Percentiles rank a stretch among this genome's conserved stretches.
These are phyloP conservation scores for Russula brevipes DNA, from an alignment of 768 basidiomycete genomes.

Conservation along the genomic window DNA sequence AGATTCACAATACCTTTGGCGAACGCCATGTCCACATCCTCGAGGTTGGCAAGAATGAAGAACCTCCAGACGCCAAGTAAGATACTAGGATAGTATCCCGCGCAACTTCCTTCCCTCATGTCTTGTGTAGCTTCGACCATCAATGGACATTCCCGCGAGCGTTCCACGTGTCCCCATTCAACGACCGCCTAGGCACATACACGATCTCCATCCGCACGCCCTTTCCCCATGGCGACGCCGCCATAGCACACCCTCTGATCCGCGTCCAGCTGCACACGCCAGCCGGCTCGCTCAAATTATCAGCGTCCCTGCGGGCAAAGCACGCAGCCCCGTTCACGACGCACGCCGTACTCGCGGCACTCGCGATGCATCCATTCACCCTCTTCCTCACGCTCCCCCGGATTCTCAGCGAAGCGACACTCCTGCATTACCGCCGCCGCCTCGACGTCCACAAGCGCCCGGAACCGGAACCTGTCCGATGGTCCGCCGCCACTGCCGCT, in stretches of 20 bases:
- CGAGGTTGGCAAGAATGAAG: conserved; percentile 42
- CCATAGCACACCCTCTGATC: conserved; percentile 28
- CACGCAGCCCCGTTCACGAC: conserved; percentile 12
- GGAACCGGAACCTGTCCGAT: neutral
- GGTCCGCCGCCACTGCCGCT: neutral
- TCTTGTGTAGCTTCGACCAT: conserved; percentile 44
- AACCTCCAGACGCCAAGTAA: conserved; percentile 30
- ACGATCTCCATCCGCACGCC: conserved; percentile 50
- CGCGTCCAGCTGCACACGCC: conserved; percentile 36
- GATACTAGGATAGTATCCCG: neutral
- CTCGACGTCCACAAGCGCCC: conserved; percentile 2
- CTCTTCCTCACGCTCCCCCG: conserved; percentile 35
- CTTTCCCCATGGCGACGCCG: conserved; percentile 28
- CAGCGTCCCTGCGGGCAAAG: conserved; percentile 39
- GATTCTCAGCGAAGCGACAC: neutral
- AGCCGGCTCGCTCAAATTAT: conserved; percentile 45
- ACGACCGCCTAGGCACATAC: conserved; percentile 64
- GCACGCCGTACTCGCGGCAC: conserved; percentile 34
- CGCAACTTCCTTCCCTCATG: neutral
- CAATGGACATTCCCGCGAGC: conserved; percentile 62
- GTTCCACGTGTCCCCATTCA: conserved; percentile 77
- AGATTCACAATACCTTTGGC: conserved; percentile 73
- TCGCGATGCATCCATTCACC: conserved; percentile 46
- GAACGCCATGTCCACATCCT: conserved; percentile 61
- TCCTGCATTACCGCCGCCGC: neutral